A percentile compares a stretch with the other conserved stretches of the same genome.
Conservation (phyloP, 495 filamentous ascomycete species). For the Xylaria castorea region DNA sequence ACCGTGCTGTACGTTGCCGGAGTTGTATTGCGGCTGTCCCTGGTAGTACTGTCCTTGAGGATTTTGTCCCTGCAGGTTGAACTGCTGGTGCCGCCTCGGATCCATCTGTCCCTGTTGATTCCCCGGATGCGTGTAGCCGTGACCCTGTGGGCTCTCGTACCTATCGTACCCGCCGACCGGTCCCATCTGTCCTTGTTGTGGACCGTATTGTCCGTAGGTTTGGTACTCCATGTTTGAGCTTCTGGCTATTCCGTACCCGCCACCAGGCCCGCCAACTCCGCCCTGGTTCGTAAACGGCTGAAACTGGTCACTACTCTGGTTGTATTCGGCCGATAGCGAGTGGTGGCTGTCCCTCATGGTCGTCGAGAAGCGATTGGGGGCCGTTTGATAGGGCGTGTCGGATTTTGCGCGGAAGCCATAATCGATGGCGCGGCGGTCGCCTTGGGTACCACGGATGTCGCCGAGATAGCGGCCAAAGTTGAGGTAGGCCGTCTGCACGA, state of each 20-base stretch:
- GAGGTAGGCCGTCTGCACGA: conserved; percentile 8
- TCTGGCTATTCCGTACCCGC: no score
- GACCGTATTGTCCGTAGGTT: not conserved
- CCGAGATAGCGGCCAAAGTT: not conserved
- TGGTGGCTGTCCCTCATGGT: not conserved
- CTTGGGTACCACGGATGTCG: not conserved
- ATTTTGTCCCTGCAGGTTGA: not conserved
- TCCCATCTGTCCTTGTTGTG: not conserved
- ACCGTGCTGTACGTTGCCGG: not conserved
- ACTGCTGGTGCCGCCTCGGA: not conserved
- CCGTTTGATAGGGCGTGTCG: not conserved
- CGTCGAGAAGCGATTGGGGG: not conserved
- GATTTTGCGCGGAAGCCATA: not conserved
- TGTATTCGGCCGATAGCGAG: not conserved
- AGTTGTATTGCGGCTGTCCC: not conserved
- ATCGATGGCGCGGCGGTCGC: not conserved
- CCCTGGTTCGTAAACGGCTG: not conserved
- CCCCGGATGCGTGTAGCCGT: not conserved
- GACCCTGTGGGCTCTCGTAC: not conserved
- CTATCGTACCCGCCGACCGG: not conserved
- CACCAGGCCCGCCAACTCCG: not conserved
- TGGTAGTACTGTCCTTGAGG: not conserved
- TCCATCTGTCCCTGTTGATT: not conserved
- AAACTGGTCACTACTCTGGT: not conserved
- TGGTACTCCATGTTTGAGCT: not conserved